phyloP scores from a whole-genome alignment of 441 rosid genomes.

The Viola pubescens region DNA sequence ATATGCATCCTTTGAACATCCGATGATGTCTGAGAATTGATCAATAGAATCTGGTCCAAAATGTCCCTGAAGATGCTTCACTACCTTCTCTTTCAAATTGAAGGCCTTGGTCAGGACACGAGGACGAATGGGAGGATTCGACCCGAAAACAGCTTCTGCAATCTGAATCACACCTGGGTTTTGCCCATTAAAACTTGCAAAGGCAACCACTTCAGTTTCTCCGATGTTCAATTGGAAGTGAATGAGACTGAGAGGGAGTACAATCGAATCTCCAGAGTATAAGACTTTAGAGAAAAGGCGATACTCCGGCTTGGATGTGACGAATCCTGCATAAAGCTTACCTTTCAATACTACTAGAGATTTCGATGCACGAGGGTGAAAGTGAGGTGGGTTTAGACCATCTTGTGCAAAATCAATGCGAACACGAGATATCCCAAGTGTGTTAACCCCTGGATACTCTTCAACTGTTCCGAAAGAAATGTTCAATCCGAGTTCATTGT shows the following conservation, averaged over 20 bases:
- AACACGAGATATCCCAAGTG: neutral
- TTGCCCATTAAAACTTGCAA: constrained; percentile 35
- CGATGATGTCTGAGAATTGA: too few relatives aligned
- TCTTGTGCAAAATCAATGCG: constrained; percentile 1
- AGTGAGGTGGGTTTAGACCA: constrained; percentile 11
- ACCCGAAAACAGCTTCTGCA: neutral
- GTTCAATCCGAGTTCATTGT: neutral
- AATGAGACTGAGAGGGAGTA: constrained; percentile 33
- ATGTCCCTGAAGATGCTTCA: constrained; percentile 13
- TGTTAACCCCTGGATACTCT: constrained; percentile 1
- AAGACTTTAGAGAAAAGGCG: neutral
- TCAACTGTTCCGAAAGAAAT: neutral
- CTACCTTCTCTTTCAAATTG: constrained; percentile 18
- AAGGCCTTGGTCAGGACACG: constrained; percentile 28
- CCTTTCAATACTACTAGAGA: neutral
- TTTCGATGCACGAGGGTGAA: constrained; percentile 6
- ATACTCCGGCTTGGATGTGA: neutral
- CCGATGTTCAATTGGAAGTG: constrained; percentile 38
- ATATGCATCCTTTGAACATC: too few relatives aligned
- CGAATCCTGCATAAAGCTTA: neutral
- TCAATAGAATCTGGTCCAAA: neutral
- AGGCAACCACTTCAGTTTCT: constrained; percentile 23
- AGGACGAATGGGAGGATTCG: constrained; percentile 9
- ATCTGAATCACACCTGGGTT: constrained; percentile 9
- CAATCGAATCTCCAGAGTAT: constrained; percentile 29